Evolutionary conservation across 2,329 filamentous ascomycete species (phyloP).

Genomic region (Aspergillus puulaauensis): DNA sequence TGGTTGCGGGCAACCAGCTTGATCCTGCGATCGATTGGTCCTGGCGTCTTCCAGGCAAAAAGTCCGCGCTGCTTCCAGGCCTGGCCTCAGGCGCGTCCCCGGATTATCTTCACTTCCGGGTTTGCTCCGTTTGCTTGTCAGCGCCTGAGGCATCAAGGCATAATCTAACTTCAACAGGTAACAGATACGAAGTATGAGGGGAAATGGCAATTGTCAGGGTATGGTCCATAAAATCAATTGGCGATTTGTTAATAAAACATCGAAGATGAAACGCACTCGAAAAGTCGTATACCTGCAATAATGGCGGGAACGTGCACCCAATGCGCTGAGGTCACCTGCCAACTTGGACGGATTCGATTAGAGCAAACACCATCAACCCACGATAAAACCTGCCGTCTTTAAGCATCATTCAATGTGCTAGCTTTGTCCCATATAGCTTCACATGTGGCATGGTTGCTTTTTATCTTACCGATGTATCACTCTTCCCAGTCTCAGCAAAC

Average conservation of each 20-base stretch:
- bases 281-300: neutral
- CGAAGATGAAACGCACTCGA: neutral
- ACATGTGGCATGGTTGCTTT: neutral
- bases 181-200: constrained; percentile 4
- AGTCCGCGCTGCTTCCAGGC: constrained; percentile 20
- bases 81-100: constrained; percentile 22
- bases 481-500: constrained; percentile 1
- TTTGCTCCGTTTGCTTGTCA: constrained; percentile 8
- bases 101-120: constrained; percentile 17
- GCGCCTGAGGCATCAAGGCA: constrained; percentile 4
- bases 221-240: neutral
- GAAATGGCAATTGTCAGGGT: neutral
- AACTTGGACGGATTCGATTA: neutral
- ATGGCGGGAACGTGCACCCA: neutral
- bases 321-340: neutral
- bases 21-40: constrained; percentile 24
- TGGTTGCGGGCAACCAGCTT: constrained; percentile 19
- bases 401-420: neutral
- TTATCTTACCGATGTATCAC: constrained; percentile 13
- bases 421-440: neutral
- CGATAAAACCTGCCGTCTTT: neutral
- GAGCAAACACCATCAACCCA: neutral
- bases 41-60: constrained; percentile 22
- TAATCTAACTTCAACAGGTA: neutral
- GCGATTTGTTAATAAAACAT: neutral